A percentile compares a stretch with the other conserved stretches of the same genome.
These are phyloP conservation scores for Medakamo hakoo DNA, from an alignment of 139 green algal genomes.

Conservation along the genomic window DNA sequence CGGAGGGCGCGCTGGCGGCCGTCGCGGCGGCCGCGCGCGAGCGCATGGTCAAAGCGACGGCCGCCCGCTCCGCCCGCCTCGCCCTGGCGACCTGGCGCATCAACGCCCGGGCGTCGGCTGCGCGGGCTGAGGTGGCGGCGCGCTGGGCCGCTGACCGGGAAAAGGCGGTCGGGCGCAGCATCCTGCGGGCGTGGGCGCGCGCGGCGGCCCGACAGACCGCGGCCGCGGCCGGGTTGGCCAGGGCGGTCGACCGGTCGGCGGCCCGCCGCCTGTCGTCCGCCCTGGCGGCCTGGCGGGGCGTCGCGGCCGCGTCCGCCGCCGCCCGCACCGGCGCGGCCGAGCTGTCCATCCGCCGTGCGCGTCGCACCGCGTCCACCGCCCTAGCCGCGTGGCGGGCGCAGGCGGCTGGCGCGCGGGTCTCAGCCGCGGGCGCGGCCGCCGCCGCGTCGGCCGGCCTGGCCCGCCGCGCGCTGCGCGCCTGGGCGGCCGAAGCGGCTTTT, in stretches of 20 bases:
- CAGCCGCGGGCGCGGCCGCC: too few species aligned
- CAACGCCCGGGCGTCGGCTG: too few species aligned
- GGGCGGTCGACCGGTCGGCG: neutral
- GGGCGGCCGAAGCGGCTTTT: slow-evolving; percentile 1
- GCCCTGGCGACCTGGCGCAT: neutral
- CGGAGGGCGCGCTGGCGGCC: neutral
- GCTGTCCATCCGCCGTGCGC: neutral
- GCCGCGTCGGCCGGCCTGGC: neutral
- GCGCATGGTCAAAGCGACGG: neutral
- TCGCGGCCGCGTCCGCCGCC: too few species aligned
- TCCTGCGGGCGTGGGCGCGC: too few species aligned
- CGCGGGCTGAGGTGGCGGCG: too few species aligned
- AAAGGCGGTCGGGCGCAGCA: too few species aligned
- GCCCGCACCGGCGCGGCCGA: neutral
- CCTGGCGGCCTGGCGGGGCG: too few species aligned
- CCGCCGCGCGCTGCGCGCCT: slow-evolving; percentile 1
- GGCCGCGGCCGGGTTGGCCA: neutral
- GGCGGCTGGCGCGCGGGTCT: too few species aligned
- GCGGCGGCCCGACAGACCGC: too few species aligned
- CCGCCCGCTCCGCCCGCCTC: too few species aligned
- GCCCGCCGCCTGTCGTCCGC: too few species aligned
- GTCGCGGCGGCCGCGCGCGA: neutral
- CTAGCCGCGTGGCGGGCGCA: neutral
- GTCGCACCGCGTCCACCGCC: neutral
- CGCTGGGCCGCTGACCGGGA: too few species aligned